These are phyloP conservation scores for Corynespora cassiicola DNA, from an alignment of 2,329 filamentous ascomycete genomes.

Conservation along the genomic window DNA sequence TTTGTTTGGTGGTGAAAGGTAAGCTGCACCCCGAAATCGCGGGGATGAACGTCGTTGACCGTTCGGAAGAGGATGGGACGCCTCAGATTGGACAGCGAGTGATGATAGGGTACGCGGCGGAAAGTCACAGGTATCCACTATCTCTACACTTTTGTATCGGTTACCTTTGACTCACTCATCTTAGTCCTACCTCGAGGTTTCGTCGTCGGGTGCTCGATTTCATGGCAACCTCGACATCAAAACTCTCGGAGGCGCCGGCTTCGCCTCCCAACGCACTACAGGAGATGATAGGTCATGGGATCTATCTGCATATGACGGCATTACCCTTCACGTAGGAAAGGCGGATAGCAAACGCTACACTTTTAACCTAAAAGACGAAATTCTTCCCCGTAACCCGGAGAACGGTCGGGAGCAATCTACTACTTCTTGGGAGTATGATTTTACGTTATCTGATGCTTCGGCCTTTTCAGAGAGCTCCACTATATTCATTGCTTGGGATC, in stretches of 20 bases:
- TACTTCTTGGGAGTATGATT: constrained; percentile 77
- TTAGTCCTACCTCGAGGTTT: constrained; percentile 56
- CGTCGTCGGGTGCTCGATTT: constrained; percentile 59
- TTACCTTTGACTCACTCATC: constrained; percentile 17
- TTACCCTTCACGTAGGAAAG: constrained; percentile 60
- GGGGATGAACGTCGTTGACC: constrained; percentile 6
- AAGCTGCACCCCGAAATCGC: constrained; percentile 4
- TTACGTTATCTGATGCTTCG: constrained; percentile 46
- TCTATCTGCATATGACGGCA: constrained; percentile 66
- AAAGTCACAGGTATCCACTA: constrained; percentile 58
- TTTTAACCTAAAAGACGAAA: constrained; percentile 74
- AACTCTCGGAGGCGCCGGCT: constrained; percentile 80
- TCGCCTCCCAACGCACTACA: constrained; percentile 77
- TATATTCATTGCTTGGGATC: constrained; percentile 67
- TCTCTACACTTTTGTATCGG: constrained; percentile 55
- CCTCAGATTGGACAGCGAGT: constrained; percentile 69
- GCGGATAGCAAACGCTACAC: constrained; percentile 74
- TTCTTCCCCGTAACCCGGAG: constrained; percentile 61
- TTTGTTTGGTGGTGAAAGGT: constrained; percentile 41
- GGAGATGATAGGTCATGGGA: constrained; percentile 66
- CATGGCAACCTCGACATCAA: constrained; percentile 74
- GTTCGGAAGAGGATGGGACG: constrained; percentile 61
- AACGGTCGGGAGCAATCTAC: constrained; percentile 76
- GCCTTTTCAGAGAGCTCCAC: constrained; percentile 22
- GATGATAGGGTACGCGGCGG: constrained; percentile 83